Evolutionary conservation across 108 stramenopile genomes (phyloP).

Genomic region (Asterionellopsis glacialis): DNA sequence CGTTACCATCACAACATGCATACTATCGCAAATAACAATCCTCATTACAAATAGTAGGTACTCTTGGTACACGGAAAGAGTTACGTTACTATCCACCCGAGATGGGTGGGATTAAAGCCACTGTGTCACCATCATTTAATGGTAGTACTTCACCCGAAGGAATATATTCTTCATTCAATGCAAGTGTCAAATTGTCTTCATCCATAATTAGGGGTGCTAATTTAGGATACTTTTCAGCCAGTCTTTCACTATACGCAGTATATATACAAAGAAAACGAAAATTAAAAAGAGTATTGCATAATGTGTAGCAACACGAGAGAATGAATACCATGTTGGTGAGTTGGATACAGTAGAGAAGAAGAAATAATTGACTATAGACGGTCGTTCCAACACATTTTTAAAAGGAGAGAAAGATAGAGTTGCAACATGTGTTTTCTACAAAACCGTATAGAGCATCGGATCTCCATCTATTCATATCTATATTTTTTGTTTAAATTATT

Average conservation of each 20-base stretch:
- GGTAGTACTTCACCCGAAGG: constrained; percentile 41
- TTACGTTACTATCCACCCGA: constrained; percentile 51
- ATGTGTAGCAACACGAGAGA: no score
- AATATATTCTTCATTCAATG: constrained; percentile 86
- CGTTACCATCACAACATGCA: no score
- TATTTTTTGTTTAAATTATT: no score
- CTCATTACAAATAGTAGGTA: no score
- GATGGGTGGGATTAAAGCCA: constrained; percentile 86
- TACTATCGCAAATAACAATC: no score
- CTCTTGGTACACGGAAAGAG: no score
- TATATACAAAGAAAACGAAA: background rate
- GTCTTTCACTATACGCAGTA: constrained; percentile 14
- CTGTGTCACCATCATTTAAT: constrained; percentile 68
- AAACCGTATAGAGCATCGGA: no score
- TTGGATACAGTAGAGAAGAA: background rate
- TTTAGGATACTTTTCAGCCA: constrained; percentile 60
- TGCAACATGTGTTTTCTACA: no score
- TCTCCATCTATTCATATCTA: no score
- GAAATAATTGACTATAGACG: background rate
- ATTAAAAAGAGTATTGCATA: no score
- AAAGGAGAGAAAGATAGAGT: background rate
- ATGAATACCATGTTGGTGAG: no score
- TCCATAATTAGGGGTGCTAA: constrained; percentile 60
- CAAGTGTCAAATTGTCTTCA: constrained; percentile 74
- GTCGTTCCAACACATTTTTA: background rate